Evolutionary conservation across 139 green algal species (phyloP).

Genomic region (Zygnema circumcarinatum): DNA sequence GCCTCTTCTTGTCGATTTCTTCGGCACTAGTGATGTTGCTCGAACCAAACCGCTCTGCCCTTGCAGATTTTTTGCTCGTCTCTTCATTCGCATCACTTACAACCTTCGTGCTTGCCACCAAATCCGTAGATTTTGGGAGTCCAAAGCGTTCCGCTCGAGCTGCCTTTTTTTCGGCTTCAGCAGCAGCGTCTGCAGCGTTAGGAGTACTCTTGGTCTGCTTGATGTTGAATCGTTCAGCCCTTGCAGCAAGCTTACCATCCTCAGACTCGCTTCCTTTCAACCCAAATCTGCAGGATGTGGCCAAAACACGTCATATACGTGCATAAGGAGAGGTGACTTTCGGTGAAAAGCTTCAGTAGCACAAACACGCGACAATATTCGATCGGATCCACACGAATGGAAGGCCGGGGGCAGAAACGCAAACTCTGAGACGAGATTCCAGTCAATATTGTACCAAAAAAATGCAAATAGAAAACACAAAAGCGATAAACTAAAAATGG

Average conservation of each 20-base stretch:
- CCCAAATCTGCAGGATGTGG: neutral
- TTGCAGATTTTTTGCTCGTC: neutral
- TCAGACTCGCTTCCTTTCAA: neutral
- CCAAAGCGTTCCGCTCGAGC: slow-evolving; percentile 16
- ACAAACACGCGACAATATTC: no score
- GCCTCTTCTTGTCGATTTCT: slow-evolving; percentile 9
- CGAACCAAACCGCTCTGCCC: neutral
- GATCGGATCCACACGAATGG: no score
- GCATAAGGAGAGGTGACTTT: no score
- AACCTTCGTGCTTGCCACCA: neutral
- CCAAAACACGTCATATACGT: no score
- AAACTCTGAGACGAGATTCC: no score
- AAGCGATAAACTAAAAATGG: no score
- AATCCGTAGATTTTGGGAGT: neutral
- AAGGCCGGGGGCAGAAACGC: no score
- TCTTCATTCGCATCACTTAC: neutral
- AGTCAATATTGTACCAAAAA: slow-evolving; percentile 24
- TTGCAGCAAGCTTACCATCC: neutral
- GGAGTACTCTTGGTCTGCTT: no score
- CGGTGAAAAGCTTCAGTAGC: no score
- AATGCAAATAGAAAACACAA: slow-evolving; percentile 1
- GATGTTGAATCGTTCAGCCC: neutral
- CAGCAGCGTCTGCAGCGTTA: neutral
- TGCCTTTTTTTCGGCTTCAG: neutral
- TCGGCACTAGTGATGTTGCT: neutral